Conservation (phyloP, 139 green algal genomes). For the Tetratostichococcus sp. region DNA sequence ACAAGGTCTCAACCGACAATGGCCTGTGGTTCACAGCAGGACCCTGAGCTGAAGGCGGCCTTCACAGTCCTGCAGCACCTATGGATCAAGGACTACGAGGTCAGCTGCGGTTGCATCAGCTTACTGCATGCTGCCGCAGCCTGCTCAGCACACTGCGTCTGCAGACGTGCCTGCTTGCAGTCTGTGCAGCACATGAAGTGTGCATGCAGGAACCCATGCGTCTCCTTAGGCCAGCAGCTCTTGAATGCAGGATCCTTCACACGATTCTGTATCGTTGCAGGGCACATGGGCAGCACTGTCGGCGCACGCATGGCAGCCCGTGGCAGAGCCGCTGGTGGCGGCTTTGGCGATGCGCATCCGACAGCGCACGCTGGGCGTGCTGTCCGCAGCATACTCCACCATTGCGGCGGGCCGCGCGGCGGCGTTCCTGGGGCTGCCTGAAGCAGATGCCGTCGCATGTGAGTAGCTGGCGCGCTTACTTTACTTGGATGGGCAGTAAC, state of each 20-base stretch:
- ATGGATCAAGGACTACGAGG: slow-evolving; percentile 38
- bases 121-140: no score
- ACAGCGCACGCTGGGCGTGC: slow-evolving; percentile 26
- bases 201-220: no score
- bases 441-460: slow-evolving; percentile 29
- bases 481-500: no score
- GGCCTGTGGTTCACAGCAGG: no score
- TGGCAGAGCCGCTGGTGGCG: slow-evolving; percentile 32
- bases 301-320: slow-evolving; percentile 33
- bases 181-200: no score
- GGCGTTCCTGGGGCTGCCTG: slow-evolving; percentile 28
- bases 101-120: no score
- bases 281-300: slow-evolving; percentile 37
- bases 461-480: background rate
- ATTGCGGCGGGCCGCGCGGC: slow-evolving; percentile 27
- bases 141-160: no score
- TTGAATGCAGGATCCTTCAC: no score
- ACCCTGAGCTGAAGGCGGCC: slow-evolving; percentile 40
- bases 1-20: no score
- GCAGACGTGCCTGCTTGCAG: no score
- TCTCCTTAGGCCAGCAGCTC: no score
- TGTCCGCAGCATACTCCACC: slow-evolving; percentile 30
- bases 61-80: slow-evolving; percentile 37
- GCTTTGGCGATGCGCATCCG: slow-evolving; percentile 29
- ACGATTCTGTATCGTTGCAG: no score